Percentiles rank a stretch among this genome's conserved stretches.
Evolutionary conservation across 306 rosid genomes (phyloP).

Genomic region (Casuarina glauca): DNA sequence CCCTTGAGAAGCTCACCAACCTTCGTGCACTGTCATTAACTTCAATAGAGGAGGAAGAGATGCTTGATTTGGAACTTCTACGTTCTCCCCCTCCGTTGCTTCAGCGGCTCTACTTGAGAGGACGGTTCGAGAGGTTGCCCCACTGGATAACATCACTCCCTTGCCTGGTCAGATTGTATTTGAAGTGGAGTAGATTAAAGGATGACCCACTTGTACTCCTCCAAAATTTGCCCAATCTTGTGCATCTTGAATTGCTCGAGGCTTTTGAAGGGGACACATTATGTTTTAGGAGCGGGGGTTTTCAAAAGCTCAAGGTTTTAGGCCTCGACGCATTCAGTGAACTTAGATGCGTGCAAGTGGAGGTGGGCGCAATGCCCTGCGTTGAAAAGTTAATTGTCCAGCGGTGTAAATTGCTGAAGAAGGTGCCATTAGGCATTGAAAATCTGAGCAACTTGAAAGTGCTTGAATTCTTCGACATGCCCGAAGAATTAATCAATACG

Average conservation of each 20-base stretch:
- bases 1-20: conserved; percentile 39
- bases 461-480: conserved; percentile 67
- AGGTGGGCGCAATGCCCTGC: conserved; percentile 62
- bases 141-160: conserved; percentile 41
- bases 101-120: conserved; percentile 40
- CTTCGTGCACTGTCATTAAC: conserved; percentile 37
- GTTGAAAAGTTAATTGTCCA: conserved; percentile 60
- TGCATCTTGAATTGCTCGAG: conserved; percentile 52
- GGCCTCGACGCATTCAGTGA: conserved; percentile 61
- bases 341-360: conserved; percentile 48
- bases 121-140: conserved; percentile 41
- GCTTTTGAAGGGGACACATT: conserved; percentile 43
- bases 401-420: conserved; percentile 46
- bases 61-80: conserved; percentile 38
- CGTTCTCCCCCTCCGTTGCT: conserved; percentile 45
- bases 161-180: conserved; percentile 35
- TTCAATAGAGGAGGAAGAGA: conserved; percentile 39
- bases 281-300: conserved; percentile 49
- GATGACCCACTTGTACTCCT: conserved; percentile 43
- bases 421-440: conserved; percentile 58
- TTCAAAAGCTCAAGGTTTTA: conserved; percentile 61
- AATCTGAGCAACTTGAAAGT: conserved; percentile 46
- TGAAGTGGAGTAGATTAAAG: conserved; percentile 46
- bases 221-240: conserved; percentile 49
- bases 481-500: conserved; percentile 49